Percentiles rank a stretch among this genome's conserved stretches.
Evolutionary conservation across 176 grass and related monocot genomes (phyloP).

Genomic region (Thinopyrum elongatum): DNA sequence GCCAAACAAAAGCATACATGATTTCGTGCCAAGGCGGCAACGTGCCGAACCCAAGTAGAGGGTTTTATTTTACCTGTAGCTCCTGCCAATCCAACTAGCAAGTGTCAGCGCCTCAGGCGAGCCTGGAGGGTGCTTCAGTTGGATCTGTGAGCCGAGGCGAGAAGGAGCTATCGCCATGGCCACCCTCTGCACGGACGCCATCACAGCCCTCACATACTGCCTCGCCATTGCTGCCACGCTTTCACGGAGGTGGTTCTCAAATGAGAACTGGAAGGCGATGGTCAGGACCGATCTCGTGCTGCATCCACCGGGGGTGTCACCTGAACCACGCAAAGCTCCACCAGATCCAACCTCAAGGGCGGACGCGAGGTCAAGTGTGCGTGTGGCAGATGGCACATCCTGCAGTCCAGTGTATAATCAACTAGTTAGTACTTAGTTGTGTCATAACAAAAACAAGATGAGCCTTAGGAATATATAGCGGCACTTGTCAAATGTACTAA

Average conservation of each 20-base stretch:
- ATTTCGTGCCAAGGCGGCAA: neutral
- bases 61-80: constrained; percentile 69
- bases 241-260: constrained; percentile 79
- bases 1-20: neutral
- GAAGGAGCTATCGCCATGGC: constrained; percentile 87
- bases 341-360: constrained; percentile 77
- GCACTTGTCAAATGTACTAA: constrained; percentile 10
- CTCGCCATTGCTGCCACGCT: constrained; percentile 80
- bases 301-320: neutral
- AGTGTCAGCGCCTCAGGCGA: constrained; percentile 82
- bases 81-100: constrained; percentile 69
- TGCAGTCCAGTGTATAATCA: neutral
- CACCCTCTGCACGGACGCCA: constrained; percentile 85
- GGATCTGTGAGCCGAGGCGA: constrained; percentile 41
- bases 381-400: constrained; percentile 50
- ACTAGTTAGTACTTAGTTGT: neutral
- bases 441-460: neutral
- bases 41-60: neutral
- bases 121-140: constrained; percentile 55
- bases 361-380: constrained; percentile 86
- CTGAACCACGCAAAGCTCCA: constrained; percentile 18
- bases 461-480: neutral
- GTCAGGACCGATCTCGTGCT: constrained; percentile 71
- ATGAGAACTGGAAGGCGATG: constrained; percentile 90
- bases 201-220: constrained; percentile 80